Conservation (phyloP, 331 rosid genomes). For the Dryas integrifolia region DNA sequence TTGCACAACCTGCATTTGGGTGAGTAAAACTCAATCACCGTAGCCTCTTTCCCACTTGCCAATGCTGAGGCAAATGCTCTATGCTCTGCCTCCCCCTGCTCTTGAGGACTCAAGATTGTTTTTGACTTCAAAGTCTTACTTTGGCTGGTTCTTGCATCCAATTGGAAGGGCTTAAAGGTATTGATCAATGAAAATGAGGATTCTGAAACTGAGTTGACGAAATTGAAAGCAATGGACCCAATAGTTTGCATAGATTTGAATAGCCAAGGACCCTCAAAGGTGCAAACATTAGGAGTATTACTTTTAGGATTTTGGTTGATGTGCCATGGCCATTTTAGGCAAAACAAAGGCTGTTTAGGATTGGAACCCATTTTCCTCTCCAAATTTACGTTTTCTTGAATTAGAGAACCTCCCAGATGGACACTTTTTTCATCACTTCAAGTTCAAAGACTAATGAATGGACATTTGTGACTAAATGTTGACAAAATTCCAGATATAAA, state of each 20-base stretch:
- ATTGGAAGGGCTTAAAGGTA: conserved; percentile 32
- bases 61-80: conserved; percentile 79
- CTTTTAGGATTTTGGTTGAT: conserved; percentile 31
- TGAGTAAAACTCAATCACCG: conserved; percentile 75
- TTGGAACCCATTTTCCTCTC: conserved; percentile 35
- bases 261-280: conserved; percentile 70
- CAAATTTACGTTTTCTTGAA: not conserved
- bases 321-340: conserved; percentile 89
- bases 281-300: conserved; percentile 42
- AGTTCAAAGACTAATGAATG: not conserved
- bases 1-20: conserved; percentile 83
- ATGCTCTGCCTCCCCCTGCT: conserved; percentile 77
- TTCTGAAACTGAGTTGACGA: conserved; percentile 43
- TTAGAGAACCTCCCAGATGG: not conserved
- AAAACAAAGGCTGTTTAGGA: conserved; percentile 44
- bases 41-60: conserved; percentile 70
- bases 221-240: conserved; percentile 48
- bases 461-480: not conserved
- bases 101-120: conserved; percentile 30
- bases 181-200: conserved; percentile 31
- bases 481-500: not conserved
- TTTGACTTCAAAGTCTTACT: conserved; percentile 26
- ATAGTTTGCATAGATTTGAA: conserved; percentile 68
- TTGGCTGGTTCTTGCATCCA: conserved; percentile 26
- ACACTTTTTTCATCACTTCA: not conserved